Evolutionary conservation across 176 grass and related monocot genomes (phyloP), one percentile per base, ranked within the genome.

Genomic region (Zoysia pacifica): DNA sequence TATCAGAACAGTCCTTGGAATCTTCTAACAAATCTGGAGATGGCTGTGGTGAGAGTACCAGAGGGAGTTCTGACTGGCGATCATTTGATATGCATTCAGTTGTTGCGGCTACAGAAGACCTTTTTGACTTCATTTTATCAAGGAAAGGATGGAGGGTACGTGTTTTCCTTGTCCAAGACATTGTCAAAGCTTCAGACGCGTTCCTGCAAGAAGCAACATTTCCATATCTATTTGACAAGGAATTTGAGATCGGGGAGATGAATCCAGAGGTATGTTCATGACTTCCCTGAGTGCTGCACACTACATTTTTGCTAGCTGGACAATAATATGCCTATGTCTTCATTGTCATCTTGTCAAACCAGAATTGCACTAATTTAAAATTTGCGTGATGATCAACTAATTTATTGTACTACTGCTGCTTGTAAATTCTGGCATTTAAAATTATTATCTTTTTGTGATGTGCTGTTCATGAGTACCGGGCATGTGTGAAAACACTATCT

Each of bases 11-110:
- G 76, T 87, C 94, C 0, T 79, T 87, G 19, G 81, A 86, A 63
- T 87, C 87, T 72, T 83, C 85, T 83, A 90, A 79, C 40, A 82
- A 88, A 86, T 63, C 63, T 55, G 47, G 49, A 81, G 86, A 82
- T 65, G 70, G 12, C 62, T 62, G 60, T 69, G 48, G 35, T 75
- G 72, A 75, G 20, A 86, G 75, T 65, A 55, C 72, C 80, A 73
- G 67, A 35, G 59, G 67, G 45, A 80, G 66, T 59, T 76, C 69
- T 16, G 77, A 43, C 7, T 94, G 90, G 94, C 92, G 93, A 90
- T 92, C 85, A 36, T 94, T 97, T 58, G 91, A 97, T 74, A 97
- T 94, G 86, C 92, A 87, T 75, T 92, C 95, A 36, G 95, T 97
- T 42, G 84, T 97, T 85, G 87, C 90, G 67, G 88, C 92, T 20